Conservation (phyloP, 441 rosid species). For the Metrosideros polymorpha region DNA sequence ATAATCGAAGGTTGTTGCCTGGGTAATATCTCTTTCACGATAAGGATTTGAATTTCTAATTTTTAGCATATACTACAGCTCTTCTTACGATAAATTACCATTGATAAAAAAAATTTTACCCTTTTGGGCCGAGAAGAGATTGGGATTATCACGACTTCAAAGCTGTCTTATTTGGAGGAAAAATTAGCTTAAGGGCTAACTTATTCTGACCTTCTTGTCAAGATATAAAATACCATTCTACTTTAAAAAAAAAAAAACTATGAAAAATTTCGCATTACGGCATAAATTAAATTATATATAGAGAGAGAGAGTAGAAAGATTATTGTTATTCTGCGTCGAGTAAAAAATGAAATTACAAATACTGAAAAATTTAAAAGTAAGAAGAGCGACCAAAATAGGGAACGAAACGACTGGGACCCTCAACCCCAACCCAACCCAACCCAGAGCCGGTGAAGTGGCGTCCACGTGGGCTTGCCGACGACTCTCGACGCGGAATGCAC, state of each 20-base stretch:
- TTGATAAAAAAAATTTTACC: fast-evolving
- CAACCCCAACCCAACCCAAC: too few relatives aligned
- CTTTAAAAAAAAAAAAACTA: too few relatives aligned
- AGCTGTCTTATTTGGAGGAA: not conserved
- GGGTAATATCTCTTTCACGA: not conserved
- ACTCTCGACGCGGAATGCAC: not conserved
- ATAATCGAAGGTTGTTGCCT: fast-evolving
- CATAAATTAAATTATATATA: too few relatives aligned
- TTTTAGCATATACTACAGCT: not conserved
- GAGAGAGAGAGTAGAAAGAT: too few relatives aligned
- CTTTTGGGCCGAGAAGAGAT: fast-evolving
- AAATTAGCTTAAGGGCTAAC: too few relatives aligned
- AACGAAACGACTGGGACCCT: not conserved
- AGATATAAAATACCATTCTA: too few relatives aligned
- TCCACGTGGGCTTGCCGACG: not conserved
- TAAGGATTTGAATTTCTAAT: not conserved
- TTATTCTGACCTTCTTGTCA: too few relatives aligned
- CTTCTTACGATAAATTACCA: not conserved
- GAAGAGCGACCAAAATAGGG: too few relatives aligned
- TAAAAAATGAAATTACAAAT: too few relatives aligned
- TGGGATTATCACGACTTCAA: fast-evolving
- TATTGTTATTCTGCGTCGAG: too few relatives aligned
- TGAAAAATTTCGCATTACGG: too few relatives aligned
- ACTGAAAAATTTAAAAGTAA: too few relatives aligned
- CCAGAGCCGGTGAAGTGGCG: not conserved